Evolutionary conservation across 2,329 filamentous ascomycete species (phyloP).

Genomic region (Annulohypoxylon truncatum): DNA sequence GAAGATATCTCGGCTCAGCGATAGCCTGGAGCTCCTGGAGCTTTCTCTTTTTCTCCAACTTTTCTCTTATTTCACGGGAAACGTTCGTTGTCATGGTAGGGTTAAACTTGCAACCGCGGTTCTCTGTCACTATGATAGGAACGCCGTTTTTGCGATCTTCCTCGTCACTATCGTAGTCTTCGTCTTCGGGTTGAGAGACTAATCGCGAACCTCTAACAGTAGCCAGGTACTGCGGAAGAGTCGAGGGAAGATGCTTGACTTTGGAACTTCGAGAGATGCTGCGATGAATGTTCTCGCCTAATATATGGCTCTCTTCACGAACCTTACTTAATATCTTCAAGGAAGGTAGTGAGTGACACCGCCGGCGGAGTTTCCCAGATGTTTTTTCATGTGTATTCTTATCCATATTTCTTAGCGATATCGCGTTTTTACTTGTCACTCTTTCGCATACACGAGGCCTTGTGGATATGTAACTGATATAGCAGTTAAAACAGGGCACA

Average conservation of each 20-base stretch:
- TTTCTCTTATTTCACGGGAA: neutral
- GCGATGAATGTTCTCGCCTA: neutral
- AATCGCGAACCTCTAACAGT: neutral
- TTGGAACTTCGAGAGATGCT: neutral
- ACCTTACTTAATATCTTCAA: neutral
- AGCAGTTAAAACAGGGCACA: neutral
- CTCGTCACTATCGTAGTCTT: conserved; percentile 26
- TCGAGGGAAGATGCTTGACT: conserved; percentile 1
- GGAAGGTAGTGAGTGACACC: neutral
- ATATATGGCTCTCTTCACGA: neutral
- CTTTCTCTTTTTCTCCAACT: neutral
- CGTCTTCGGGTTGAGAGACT: neutral
- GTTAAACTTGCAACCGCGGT: conserved; percentile 2
- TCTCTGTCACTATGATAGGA: neutral
- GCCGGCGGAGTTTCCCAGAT: neutral
- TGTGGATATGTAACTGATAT: neutral
- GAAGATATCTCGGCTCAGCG: conserved; percentile 8
- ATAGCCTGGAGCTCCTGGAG: neutral
- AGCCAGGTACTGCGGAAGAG: neutral
- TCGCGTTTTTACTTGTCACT: neutral
- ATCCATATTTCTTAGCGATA: neutral
- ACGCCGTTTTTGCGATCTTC: conserved; percentile 23
- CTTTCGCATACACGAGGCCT: neutral
- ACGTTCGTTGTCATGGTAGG: neutral
- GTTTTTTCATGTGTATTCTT: neutral